A percentile compares a stretch with the other conserved stretches of the same genome.
phyloP scores from a whole-genome alignment of 768 basidiomycete species.

The Naganishia onofrii region DNA sequence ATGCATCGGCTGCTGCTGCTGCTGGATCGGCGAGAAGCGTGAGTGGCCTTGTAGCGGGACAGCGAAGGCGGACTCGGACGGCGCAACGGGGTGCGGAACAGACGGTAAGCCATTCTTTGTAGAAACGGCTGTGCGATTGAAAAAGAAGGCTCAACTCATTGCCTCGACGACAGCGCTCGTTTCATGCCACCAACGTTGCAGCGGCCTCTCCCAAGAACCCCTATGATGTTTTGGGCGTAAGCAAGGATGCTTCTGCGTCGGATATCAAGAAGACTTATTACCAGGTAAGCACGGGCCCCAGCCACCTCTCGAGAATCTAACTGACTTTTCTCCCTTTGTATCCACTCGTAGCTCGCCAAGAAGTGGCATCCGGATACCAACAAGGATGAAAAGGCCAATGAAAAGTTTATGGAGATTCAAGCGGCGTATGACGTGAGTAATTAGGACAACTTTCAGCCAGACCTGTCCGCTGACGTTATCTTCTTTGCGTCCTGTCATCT shows the following conservation, averaged over 20 bases:
- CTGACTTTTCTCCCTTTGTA: conserved; percentile 8
- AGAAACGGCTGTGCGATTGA: neutral
- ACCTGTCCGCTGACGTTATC: conserved; percentile 27
- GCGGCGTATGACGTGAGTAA: conserved; percentile 85
- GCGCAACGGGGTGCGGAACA: neutral
- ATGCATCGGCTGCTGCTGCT: conserved; percentile 1
- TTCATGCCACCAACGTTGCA: conserved; percentile 15
- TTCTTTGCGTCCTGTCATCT: neutral
- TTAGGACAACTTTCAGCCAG: neutral
- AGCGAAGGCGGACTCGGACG: conserved; percentile 3
- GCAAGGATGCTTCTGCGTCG: conserved; percentile 71
- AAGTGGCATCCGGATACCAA: conserved; percentile 98
- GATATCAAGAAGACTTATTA: conserved; percentile 99
- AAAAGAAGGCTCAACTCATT: neutral
- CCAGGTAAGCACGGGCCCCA: conserved; percentile 60
- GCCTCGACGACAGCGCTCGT: neutral
- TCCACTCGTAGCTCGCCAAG: conserved; percentile 70
- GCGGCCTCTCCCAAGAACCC: conserved; percentile 64
- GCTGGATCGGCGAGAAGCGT: neutral
- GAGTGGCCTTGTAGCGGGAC: neutral
- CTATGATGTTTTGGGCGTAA: conserved; percentile 85
- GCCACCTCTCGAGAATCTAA: no score
- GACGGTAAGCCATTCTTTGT: conserved; percentile 3
- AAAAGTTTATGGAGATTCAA: conserved; percentile 94
- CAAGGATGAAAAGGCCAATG: conserved; percentile 82